Conservation (phyloP, 2,329 filamentous ascomycete genomes). For the Aspergillus nomiae region DNA sequence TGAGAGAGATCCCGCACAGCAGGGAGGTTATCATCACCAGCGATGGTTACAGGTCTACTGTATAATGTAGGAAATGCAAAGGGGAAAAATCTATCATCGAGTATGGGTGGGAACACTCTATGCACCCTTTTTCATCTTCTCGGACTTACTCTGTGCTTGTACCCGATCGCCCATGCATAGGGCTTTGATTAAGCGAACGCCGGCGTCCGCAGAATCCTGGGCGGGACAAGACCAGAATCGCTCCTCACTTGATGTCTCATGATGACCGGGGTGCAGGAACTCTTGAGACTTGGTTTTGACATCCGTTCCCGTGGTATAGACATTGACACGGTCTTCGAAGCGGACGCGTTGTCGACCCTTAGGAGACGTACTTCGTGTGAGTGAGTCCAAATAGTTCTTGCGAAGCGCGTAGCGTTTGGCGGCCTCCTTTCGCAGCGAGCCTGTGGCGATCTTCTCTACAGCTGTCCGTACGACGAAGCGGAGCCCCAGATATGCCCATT, state of each 20-base stretch:
- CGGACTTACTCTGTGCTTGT: background rate
- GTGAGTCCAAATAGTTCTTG: conserved; percentile 65
- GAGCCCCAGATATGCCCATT: conserved; percentile 79
- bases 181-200: conserved; percentile 53
- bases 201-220: conserved; percentile 54
- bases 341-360: conserved; percentile 30
- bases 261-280: conserved; percentile 26
- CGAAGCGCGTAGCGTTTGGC: conserved; percentile 76
- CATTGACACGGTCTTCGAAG: conserved; percentile 37
- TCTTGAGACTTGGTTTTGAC: conserved; percentile 29
- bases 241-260: conserved; percentile 44
- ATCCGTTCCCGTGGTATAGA: conserved; percentile 29
- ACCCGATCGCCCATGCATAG: conserved; percentile 25
- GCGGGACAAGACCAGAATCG: conserved; percentile 58
- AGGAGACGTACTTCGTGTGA: conserved; percentile 10
- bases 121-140: conserved; percentile 31
- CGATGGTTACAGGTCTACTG: background rate
- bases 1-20: background rate
- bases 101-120: conserved; percentile 22
- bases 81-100: background rate
- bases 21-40: background rate
- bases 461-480: conserved; percentile 70
- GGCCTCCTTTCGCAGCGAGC: conserved; percentile 79
- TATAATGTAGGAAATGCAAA: background rate
- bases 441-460: conserved; percentile 77